Conservation (phyloP, 805 yeast genomes). For the Millerago galiae region DNA sequence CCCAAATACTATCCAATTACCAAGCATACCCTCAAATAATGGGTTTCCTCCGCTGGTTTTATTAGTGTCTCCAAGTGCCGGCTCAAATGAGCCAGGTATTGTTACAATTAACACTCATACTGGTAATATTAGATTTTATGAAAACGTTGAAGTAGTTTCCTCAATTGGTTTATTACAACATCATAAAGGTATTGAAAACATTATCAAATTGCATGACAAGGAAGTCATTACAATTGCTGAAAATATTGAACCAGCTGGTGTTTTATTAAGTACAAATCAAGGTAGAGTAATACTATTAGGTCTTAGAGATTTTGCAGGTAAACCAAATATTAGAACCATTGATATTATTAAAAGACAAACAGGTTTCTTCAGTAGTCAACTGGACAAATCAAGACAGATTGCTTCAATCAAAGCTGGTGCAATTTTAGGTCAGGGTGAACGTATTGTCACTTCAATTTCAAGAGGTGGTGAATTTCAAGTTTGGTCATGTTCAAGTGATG, state of each 20-base stretch:
- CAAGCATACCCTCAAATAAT: constrained; percentile 19
- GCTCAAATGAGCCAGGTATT: constrained; percentile 57
- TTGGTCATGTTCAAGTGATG: constrained; percentile 44
- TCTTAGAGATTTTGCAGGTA: constrained; percentile 64
- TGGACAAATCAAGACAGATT: constrained; percentile 34
- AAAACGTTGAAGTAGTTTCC: constrained; percentile 65
- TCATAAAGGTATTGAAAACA: constrained; percentile 28
- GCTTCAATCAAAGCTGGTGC: constrained; percentile 53
- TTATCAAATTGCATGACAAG: constrained; percentile 37
- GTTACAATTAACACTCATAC: constrained; percentile 52
- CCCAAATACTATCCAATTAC: constrained; percentile 53
- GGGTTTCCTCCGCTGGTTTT: constrained; percentile 45
- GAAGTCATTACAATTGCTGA: constrained; percentile 56
- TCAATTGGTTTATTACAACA: constrained; percentile 51
- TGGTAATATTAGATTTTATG: constrained; percentile 65
- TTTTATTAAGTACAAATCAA: constrained; percentile 60
- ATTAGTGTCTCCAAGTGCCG: constrained; percentile 51
- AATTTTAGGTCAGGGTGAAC: constrained; percentile 43
- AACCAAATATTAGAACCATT: constrained; percentile 33
- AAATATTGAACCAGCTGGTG: constrained; percentile 68
- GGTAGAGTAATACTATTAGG: constrained; percentile 60
- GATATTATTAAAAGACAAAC: constrained; percentile 25
- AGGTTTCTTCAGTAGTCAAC: constrained; percentile 28
- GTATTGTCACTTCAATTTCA: constrained; percentile 35
- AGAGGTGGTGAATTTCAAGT: constrained; percentile 38